These are phyloP conservation scores for Diplotaxis tenuifolia DNA, from an alignment of 345 rosid species.

Conservation along the genomic window DNA sequence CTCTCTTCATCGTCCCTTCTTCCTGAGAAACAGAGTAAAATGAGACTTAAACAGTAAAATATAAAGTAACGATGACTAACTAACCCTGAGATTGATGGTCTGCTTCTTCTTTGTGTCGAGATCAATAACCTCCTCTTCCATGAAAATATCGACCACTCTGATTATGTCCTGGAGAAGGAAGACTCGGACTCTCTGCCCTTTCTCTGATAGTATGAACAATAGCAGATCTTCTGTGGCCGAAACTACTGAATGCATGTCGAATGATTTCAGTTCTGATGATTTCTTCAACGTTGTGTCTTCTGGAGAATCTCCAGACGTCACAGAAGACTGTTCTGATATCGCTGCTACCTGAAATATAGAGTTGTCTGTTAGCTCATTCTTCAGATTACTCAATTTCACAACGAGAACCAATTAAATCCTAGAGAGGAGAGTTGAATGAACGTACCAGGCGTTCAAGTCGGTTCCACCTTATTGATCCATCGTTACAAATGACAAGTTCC, in stretches of 20 bases:
- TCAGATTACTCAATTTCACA: background rate
- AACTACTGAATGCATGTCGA: slow-evolving; percentile 82
- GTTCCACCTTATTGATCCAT: slow-evolving; percentile 95
- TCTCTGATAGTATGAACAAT: slow-evolving; percentile 71
- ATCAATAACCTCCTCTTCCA: slow-evolving; percentile 49
- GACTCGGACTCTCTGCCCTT: slow-evolving; percentile 75
- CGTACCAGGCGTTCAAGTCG: slow-evolving; percentile 87
- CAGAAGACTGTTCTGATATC: slow-evolving; percentile 82
- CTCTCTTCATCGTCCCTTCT: slow-evolving; percentile 45
- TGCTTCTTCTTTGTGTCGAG: slow-evolving; percentile 31
- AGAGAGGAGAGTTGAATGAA: background rate
- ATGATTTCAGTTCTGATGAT: slow-evolving; percentile 66
- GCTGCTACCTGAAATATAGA: slow-evolving; percentile 61
- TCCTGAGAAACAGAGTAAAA: slow-evolving; percentile 37
- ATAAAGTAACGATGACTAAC: too few species aligned
- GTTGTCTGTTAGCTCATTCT: background rate
- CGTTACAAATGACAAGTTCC: slow-evolving; percentile 76
- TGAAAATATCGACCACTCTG: slow-evolving; percentile 56
- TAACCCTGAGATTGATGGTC: slow-evolving; percentile 12
- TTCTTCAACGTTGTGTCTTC: slow-evolving; percentile 36
- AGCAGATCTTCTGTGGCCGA: slow-evolving; percentile 90
- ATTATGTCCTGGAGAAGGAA: slow-evolving; percentile 78
- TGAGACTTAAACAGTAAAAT: background rate
- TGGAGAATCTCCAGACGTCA: slow-evolving; percentile 41
- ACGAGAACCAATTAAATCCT: background rate